Evolutionary conservation across 179 eudicot genomes (phyloP), one percentile per base, ranked within the genome.

Genomic region (Beta corolliflora): DNA sequence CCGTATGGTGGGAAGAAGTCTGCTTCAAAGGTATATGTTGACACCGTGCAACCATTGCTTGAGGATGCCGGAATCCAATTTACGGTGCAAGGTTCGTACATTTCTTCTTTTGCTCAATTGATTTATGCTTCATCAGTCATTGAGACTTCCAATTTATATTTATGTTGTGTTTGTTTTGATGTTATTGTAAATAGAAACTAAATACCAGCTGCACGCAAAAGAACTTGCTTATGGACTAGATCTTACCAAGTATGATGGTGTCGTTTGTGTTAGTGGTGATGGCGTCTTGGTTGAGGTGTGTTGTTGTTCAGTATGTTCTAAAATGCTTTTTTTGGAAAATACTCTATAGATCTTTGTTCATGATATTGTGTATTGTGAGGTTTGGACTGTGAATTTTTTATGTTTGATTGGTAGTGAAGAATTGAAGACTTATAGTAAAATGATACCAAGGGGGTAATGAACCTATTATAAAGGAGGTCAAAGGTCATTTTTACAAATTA

Each of bases 201-300:
- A 87, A 84, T 77, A 89, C 81, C 98, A 87, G 86, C 95, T 92
- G 55, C 93, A 95, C 76, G 98, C 99, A 5, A 91, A 94, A 87
- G 96, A 95, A 86, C 85, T 94, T 78, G 97, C 87, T 76, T 83
- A 64, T 69, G 82, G 83, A 59, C 82, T 95, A 84, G 99, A 95
- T 86, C 90, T 95, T 71, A 81, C 89, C n/a, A 85, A 86, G 84
- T 94, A 90, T 83, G 99, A 95, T 82, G 99, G 99, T 46, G 81
- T 95, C 78, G 89, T 94, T 84, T 95, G 99, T 83, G 96, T 95
- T 72, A 92, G 99, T 78, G 99, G 99, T 60, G 99, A 95, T 87
- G 98, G 99, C 76, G 81, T 90, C 77, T 82, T 95, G 79, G 99
- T 91, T 80, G 99, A 95, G 98, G 99, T 95, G 79, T n/a, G n/a